These are phyloP conservation scores for Colletotrichum australisinense DNA, from an alignment of 2,329 filamentous ascomycete genomes.

Conservation along the genomic window DNA sequence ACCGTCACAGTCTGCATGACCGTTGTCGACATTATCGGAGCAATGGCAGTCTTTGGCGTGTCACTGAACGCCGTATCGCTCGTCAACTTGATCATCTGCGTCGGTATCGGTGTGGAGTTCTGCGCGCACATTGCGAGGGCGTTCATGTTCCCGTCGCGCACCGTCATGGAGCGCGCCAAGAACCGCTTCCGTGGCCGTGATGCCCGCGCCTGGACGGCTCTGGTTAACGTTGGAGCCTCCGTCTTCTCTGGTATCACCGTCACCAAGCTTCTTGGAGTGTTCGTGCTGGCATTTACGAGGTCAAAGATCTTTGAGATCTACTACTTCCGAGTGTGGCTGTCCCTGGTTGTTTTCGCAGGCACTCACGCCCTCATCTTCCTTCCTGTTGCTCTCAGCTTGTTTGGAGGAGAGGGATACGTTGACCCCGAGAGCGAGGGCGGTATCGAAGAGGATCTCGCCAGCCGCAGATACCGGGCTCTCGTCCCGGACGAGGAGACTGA, in stretches of 20 bases:
- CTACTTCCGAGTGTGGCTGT: constrained; percentile 97
- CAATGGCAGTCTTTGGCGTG: constrained; percentile 90
- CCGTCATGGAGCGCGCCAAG: constrained; percentile 83
- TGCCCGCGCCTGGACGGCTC: constrained; percentile 88
- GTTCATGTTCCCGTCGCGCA: constrained; percentile 90
- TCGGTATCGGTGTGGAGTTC: constrained; percentile 96
- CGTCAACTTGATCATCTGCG: constrained; percentile 96
- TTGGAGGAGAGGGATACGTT: constrained; percentile 88
- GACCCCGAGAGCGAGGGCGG: constrained; percentile 90
- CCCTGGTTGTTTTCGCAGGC: constrained; percentile 89
- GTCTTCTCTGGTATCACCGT: constrained; percentile 97
- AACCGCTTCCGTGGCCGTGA: constrained; percentile 84
- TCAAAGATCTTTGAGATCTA: constrained; percentile 99
- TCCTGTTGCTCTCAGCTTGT: constrained; percentile 86
- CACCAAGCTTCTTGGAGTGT: constrained; percentile 93
- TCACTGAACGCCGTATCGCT: constrained; percentile 95
- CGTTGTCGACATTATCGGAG: constrained; percentile 91
- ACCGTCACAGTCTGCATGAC: constrained; percentile 93
- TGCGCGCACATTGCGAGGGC: constrained; percentile 96
- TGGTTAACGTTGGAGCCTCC: constrained; percentile 93
- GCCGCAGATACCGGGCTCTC: constrained; percentile 80
- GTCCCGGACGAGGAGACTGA: constrained; percentile 81
- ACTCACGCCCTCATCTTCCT: constrained; percentile 91
- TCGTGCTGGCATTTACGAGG: constrained; percentile 90
- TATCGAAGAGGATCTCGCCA: constrained; percentile 88